These are phyloP conservation scores for Trichosporon ovoides DNA, from an alignment of 1,284 basidiomycete genomes.

Conservation along the genomic window DNA sequence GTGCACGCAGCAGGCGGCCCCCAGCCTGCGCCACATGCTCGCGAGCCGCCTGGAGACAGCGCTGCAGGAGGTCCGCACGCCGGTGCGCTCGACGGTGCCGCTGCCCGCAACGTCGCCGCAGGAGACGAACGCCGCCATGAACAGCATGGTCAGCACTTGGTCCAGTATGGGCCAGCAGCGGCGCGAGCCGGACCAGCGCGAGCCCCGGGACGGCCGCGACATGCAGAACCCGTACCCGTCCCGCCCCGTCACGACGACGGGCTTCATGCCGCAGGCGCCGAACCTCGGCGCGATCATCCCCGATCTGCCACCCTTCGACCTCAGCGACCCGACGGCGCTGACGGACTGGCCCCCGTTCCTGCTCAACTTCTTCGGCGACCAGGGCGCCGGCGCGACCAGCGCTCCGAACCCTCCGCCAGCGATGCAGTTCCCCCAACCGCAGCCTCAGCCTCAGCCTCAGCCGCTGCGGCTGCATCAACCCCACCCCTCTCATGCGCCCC, in stretches of 20 bases:
- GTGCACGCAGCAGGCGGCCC: conserved; percentile 20
- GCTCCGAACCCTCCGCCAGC: no score
- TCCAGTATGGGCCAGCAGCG: neutral
- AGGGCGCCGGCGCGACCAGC: neutral
- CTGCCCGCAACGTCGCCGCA: neutral
- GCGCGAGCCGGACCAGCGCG: neutral
- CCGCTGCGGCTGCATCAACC: no score
- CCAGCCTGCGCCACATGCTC: conserved; percentile 22
- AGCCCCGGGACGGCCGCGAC: neutral
- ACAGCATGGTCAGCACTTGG: conserved; percentile 7
- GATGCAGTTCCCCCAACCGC: no score
- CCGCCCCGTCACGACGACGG: neutral
- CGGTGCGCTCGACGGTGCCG: conserved; percentile 4
- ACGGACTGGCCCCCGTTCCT: conserved; percentile 24
- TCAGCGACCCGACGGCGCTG: conserved; percentile 8
- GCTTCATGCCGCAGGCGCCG: conserved; percentile 18
- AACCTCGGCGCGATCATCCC: conserved; percentile 13
- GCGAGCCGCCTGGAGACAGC: conserved; percentile 17
- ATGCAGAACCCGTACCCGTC: neutral
- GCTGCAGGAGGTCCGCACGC: conserved; percentile 21
- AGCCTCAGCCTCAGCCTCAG: no score
- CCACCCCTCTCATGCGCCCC: no score
- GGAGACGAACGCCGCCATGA: neutral
- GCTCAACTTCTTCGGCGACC: conserved; percentile 20
- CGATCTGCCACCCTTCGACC: conserved; percentile 14